Conservation (phyloP, 2,329 filamentous ascomycete species). For the Lithohypha guttulata region DNA sequence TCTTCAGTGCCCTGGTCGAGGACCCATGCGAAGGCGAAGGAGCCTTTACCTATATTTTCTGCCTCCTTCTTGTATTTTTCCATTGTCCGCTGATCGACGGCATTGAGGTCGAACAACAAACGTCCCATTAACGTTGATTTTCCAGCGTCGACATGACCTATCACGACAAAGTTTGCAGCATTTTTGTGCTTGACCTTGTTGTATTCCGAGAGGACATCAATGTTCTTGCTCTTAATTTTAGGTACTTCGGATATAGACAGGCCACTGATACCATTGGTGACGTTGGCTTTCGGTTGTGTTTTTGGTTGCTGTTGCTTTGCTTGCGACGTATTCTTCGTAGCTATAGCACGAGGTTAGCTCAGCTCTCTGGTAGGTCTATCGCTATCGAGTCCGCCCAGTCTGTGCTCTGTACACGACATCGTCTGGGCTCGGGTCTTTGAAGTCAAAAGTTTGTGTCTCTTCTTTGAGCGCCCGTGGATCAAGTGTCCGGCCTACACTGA, state of each 20-base stretch:
- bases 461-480: constrained; percentile 23
- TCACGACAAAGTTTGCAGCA: constrained; percentile 81
- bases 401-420: constrained; percentile 80
- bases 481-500: constrained; percentile 11
- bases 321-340: constrained; percentile 27
- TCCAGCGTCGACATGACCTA: constrained; percentile 92
- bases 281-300: constrained; percentile 10
- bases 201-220: constrained; percentile 75
- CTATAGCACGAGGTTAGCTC: constrained; percentile 15
- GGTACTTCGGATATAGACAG: constrained; percentile 40
- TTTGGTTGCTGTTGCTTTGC: constrained; percentile 30
- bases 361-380: constrained; percentile 28
- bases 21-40: constrained; percentile 94
- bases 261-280: constrained; percentile 39
- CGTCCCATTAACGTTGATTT: constrained; percentile 97
- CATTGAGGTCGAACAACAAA: constrained; percentile 77
- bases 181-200: constrained; percentile 65
- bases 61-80: constrained; percentile 84
- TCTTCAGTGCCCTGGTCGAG: constrained; percentile 88
- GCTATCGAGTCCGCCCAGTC: constrained; percentile 56
- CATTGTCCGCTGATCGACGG: constrained; percentile 76
- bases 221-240: constrained; percentile 58
- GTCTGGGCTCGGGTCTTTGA: constrained; percentile 81
- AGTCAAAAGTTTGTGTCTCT: constrained; percentile 41
- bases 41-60: constrained; percentile 82